Evolutionary conservation across 192 early-diverging fungal genomes (phyloP).

Genomic region (Podila clonocystis): DNA sequence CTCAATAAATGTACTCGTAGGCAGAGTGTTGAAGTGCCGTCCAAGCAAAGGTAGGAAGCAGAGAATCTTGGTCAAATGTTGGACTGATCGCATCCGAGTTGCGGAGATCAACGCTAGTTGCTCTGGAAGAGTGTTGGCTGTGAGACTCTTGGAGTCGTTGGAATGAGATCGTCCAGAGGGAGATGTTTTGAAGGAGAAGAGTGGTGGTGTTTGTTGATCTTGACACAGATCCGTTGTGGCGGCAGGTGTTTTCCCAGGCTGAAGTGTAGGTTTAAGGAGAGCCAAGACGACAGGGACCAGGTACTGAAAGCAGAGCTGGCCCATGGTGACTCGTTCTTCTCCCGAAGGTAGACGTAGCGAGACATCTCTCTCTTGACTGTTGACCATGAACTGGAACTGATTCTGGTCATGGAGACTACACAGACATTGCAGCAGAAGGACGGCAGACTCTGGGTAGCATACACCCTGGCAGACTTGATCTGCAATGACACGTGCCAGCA

Average conservation of each 20-base stretch:
- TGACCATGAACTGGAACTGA: slow-evolving; percentile 29
- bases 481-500: slow-evolving; percentile 33
- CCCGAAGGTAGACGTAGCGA: not conserved
- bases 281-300: slow-evolving; percentile 20
- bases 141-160: slow-evolving; percentile 7
- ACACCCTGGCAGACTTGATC: slow-evolving; percentile 39
- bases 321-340: slow-evolving; percentile 19
- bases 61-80: slow-evolving; percentile 24
- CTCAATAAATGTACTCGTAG: slow-evolving; percentile 42
- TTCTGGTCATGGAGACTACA: slow-evolving; percentile 34
- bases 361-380: slow-evolving; percentile 1
- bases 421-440: slow-evolving; percentile 28
- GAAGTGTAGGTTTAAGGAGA: slow-evolving; percentile 14
- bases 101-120: slow-evolving; percentile 1
- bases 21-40: slow-evolving; percentile 32
- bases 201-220: not conserved
- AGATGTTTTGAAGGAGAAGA: not conserved
- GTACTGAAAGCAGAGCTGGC: slow-evolving; percentile 36
- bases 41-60: slow-evolving; percentile 45
- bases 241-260: not conserved
- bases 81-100: slow-evolving; percentile 4
- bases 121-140: slow-evolving; percentile 1
- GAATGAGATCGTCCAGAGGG: not conserved
- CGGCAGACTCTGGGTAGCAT: slow-evolving; percentile 34
- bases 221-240: not conserved